Evolutionary conservation across 2,329 filamentous ascomycete genomes (phyloP).

Genomic region (Coniochaeta pulveracea): DNA sequence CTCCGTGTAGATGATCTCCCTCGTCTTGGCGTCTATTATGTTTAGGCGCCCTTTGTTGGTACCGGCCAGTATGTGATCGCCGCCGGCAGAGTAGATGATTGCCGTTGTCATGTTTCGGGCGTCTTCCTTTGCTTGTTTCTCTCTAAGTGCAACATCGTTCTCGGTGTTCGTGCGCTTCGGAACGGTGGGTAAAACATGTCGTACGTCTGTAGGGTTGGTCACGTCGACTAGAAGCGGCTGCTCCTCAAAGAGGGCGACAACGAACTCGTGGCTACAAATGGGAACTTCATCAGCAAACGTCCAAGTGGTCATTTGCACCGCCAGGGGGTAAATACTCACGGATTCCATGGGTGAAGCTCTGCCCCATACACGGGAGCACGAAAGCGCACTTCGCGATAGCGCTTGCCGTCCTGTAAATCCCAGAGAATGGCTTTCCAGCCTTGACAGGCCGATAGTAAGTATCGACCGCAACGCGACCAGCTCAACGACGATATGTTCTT

Average conservation of each 20-base stretch:
- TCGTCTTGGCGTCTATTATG: slow-evolving; percentile 75
- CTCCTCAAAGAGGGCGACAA: slow-evolving; percentile 88
- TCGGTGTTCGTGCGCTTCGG: slow-evolving; percentile 65
- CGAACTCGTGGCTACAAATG: slow-evolving; percentile 61
- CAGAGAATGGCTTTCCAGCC: slow-evolving; percentile 96
- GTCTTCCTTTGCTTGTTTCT: slow-evolving; percentile 84
- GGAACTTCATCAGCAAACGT: slow-evolving; percentile 11
- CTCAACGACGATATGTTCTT: slow-evolving; percentile 89
- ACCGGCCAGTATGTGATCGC: slow-evolving; percentile 81
- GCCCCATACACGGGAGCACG: slow-evolving; percentile 91
- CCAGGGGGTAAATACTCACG: slow-evolving; percentile 39
- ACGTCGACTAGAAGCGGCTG: slow-evolving; percentile 82
- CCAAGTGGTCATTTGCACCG: neutral
- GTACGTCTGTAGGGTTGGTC: slow-evolving; percentile 55
- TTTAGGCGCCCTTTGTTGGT: slow-evolving; percentile 96
- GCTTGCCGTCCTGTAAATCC: slow-evolving; percentile 64
- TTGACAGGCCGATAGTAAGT: slow-evolving; percentile 84
- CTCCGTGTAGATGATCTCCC: slow-evolving; percentile 77
- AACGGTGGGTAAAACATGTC: slow-evolving; percentile 68
- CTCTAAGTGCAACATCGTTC: slow-evolving; percentile 56
- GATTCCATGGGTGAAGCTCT: slow-evolving; percentile 83
- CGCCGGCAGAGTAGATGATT: slow-evolving; percentile 74
- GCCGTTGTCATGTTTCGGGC: slow-evolving; percentile 92
- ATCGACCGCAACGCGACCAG: slow-evolving; percentile 87
- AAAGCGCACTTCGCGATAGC: slow-evolving; percentile 78